These are phyloP conservation scores for Dactylis glomerata DNA, from an alignment of 176 grass and related monocot genomes.

Conservation along the genomic window DNA sequence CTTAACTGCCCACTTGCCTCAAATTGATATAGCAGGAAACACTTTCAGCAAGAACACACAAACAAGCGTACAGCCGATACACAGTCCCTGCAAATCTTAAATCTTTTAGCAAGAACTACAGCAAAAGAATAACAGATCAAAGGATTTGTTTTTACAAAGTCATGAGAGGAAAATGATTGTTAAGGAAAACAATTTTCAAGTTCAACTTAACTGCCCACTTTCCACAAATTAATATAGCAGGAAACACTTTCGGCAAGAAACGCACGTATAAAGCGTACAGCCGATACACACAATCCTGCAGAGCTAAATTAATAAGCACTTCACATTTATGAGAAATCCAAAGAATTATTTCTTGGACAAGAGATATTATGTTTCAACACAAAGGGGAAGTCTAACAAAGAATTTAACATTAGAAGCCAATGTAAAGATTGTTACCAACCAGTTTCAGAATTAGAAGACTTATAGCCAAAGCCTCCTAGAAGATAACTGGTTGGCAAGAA, in stretches of 20 bases:
- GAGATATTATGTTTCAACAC: not conserved
- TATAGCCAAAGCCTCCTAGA: not conserved
- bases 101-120: not conserved
- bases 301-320: not conserved
- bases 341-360: not conserved
- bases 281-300: conserved; percentile 55
- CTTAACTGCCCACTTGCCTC: conserved; percentile 47
- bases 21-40: conserved; percentile 34
- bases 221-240: conserved; percentile 34
- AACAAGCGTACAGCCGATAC: not conserved
- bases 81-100: not conserved
- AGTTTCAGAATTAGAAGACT: not conserved
- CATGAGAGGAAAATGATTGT: not conserved
- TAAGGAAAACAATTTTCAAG: conserved; percentile 21
- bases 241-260: conserved; percentile 42
- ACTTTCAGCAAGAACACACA: not conserved
- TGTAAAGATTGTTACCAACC: not conserved
- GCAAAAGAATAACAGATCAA: not conserved
- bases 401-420: not conserved
- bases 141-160: not conserved
- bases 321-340: not conserved
- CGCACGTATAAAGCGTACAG: conserved; percentile 25
- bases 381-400: not conserved
- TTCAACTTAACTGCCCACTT: conserved; percentile 46
- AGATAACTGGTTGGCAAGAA: not conserved